Percentiles rank a stretch among this genome's conserved stretches.
phyloP scores from a whole-genome alignment of 2,329 filamentous ascomycete genomes.

The Graphilbum sp. region DNA sequence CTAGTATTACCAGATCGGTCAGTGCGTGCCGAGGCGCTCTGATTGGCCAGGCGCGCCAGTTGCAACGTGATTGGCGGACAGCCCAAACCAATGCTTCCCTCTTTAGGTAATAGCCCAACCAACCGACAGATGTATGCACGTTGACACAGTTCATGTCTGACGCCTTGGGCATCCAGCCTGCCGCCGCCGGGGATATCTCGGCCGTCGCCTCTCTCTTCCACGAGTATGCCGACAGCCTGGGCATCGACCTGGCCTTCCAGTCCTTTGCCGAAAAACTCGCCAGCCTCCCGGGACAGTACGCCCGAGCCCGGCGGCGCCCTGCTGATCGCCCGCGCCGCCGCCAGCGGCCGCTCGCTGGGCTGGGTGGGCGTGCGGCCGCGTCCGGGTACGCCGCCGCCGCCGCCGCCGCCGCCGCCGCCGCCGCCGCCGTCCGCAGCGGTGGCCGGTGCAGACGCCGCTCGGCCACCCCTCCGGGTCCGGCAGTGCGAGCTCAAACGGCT shows the following conservation, averaged over 20 bases:
- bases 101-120: too few species aligned
- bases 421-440: too few species aligned
- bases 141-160: too few species aligned
- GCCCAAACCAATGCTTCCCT: not conserved
- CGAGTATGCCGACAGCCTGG: conserved; percentile 7
- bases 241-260: conserved; percentile 9
- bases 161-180: conserved; percentile 1
- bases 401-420: too few species aligned
- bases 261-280: conserved; percentile 7
- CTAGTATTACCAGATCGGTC: not conserved
- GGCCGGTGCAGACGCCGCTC: too few species aligned
- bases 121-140: too few species aligned
- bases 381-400: too few species aligned
- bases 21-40: not conserved
- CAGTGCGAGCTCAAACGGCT: conserved; percentile 9
- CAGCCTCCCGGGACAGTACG: conserved; percentile 7
- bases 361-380: conserved; percentile 7
- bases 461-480: not conserved
- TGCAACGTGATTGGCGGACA: too few species aligned
- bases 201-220: conserved; percentile 6
- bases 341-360: not conserved
- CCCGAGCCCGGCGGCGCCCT: conserved; percentile 1
- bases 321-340: conserved; percentile 1
- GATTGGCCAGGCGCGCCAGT: not conserved
- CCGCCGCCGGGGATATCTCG: conserved; percentile 1